Evolutionary conservation across 2,329 filamentous ascomycete genomes (phyloP), one percentile per base, ranked within the genome.

Genomic region (Helotiales sp.): DNA sequence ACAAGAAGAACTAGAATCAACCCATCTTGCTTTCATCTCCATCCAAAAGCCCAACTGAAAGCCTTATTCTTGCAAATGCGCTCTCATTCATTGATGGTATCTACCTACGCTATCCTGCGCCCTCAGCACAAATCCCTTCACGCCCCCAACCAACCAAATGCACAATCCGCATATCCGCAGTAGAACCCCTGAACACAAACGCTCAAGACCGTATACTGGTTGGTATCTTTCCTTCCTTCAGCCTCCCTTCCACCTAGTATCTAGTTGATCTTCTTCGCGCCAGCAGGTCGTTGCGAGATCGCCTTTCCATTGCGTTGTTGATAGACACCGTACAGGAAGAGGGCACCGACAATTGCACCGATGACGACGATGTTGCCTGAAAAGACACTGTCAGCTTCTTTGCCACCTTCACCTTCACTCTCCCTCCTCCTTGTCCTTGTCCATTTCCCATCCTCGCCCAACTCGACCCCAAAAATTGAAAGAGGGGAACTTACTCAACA

Each of bases 301-400:
- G 67, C 58, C 22, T 65, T 68, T n/a, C 73, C 72, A 60, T 70
- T 71, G 22, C 68, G 67, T 17, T 71, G 69, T 43, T 73, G 70
- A 59, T 76, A 76, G 3, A 71, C 43, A 2, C 69, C 55, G 57
- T 76, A 76, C 11, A 71, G 24, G 62, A 74, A 69, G 40, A 73
- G 60, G 0, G 65, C 69, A 1, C 63, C 73, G 24, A 70, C 26
- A 2, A 73, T 24, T 0, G 61, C 70, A 17, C 69, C 73, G 50
- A 77, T 71, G 15, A 76, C 69, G 0, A 77, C 26, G 37, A 76
- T 73, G 47, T 77, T 77, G 64, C 72, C 75, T 68, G 52, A 52
- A 37, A 57, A 32, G 8, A 47, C 4, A 3, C 17, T 1, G 30
- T 57, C 34, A 66, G 62, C 59, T 11, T 66, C 30, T 47, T 45